Evolutionary conservation across 768 basidiomycete genomes (phyloP).

Genomic region (Kwoniella dejecticola): DNA sequence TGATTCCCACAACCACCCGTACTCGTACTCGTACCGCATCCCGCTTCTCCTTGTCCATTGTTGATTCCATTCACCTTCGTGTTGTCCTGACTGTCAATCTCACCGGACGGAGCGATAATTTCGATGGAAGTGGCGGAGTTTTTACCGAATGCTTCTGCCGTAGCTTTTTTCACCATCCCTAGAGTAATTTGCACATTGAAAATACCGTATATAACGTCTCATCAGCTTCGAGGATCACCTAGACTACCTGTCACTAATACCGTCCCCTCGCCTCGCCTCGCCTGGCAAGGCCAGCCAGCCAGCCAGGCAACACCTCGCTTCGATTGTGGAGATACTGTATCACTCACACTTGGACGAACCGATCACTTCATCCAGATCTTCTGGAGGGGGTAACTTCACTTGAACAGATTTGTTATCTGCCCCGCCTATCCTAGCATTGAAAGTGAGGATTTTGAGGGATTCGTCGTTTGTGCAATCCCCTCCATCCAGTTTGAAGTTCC

Average conservation of each 20-base stretch:
- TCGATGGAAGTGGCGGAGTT: constrained; percentile 41
- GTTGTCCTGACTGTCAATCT: constrained; percentile 17
- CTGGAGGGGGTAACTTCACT: constrained; percentile 62
- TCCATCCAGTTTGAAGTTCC: constrained; percentile 64
- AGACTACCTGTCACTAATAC: too few species aligned
- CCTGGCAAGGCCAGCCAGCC: too few species aligned
- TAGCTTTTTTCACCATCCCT: constrained; percentile 60
- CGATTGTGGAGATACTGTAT: too few species aligned
- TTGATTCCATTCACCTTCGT: neutral
- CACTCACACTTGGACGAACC: constrained; percentile 65
- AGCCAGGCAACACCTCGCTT: too few species aligned
- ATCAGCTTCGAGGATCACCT: too few species aligned
- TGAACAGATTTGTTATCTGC: constrained; percentile 58
- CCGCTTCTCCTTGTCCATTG: neutral
- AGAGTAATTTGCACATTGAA: too few species aligned
- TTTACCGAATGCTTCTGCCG: constrained; percentile 39
- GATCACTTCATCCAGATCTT: constrained; percentile 65
- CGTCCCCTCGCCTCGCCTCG: too few species aligned
- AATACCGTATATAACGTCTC: neutral
- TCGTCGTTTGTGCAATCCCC: constrained; percentile 54
- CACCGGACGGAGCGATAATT: constrained; percentile 35
- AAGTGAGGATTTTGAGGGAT: constrained; percentile 60
- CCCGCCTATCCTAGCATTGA: constrained; percentile 62
- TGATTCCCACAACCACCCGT: constrained; percentile 24
- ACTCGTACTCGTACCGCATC: neutral